Percentiles rank a stretch among this genome's conserved stretches.
Evolutionary conservation across 2,329 filamentous ascomycete species (phyloP).

Genomic region (Epichloe baconii): DNA sequence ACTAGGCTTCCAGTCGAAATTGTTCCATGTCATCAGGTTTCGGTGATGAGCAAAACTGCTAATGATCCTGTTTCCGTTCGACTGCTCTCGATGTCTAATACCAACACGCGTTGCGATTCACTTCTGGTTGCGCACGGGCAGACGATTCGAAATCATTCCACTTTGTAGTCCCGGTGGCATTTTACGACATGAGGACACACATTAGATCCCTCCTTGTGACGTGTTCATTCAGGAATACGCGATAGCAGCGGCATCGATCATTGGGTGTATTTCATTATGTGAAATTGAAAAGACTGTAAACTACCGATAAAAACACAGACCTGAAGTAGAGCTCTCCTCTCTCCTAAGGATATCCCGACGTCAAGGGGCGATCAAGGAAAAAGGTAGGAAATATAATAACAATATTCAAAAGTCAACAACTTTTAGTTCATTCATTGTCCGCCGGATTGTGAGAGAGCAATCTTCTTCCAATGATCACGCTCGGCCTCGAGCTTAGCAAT

Average conservation of each 20-base stretch:
- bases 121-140: too few relatives aligned
- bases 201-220: too few relatives aligned
- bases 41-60: too few relatives aligned
- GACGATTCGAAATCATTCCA: too few relatives aligned
- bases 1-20: not conserved
- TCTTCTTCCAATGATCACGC: slow-evolving; percentile 51
- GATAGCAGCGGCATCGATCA: too few relatives aligned
- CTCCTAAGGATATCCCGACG: not conserved
- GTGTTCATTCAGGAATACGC: too few relatives aligned
- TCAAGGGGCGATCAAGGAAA: not conserved
- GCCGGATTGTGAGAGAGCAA: slow-evolving; percentile 29
- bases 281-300: not conserved
- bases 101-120: too few relatives aligned
- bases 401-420: not conserved
- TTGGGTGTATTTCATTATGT: not conserved
- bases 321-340: not conserved
- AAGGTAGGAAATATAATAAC: not conserved
- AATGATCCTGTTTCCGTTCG: too few relatives aligned
- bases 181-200: too few relatives aligned
- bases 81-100: too few relatives aligned
- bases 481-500: slow-evolving; percentile 58
- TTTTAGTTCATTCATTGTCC: not conserved
- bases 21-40: too few relatives aligned
- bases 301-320: not conserved
- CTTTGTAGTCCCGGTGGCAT: too few relatives aligned